A percentile compares a stretch with the other conserved stretches of the same genome.
These are phyloP conservation scores for Phaeophleospora eucalypticola DNA, from an alignment of 2,329 filamentous ascomycete genomes.

Conservation along the genomic window DNA sequence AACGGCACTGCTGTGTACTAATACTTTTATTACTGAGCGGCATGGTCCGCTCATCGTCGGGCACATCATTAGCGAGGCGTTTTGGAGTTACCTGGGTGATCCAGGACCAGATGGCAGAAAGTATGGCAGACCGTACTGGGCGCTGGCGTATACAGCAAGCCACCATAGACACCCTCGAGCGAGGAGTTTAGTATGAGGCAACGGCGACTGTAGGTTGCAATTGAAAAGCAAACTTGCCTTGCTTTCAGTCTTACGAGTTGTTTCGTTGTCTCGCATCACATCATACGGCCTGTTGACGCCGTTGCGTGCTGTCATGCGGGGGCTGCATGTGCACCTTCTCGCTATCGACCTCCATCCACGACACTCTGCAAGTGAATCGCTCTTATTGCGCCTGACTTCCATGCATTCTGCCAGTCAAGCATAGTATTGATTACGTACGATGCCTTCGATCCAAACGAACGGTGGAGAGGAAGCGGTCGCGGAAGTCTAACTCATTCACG, in stretches of 20 bases:
- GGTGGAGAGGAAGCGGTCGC: background rate
- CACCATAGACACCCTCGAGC: background rate
- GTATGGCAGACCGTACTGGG: background rate
- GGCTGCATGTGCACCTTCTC: too few relatives aligned
- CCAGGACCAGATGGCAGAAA: background rate
- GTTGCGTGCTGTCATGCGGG: too few relatives aligned
- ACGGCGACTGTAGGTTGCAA: too few relatives aligned
- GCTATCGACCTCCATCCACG: background rate
- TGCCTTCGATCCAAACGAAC: background rate
- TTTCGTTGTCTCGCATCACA: too few relatives aligned
- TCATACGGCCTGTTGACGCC: too few relatives aligned
- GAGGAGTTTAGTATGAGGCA: background rate
- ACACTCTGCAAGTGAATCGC: background rate
- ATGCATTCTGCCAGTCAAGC: background rate
- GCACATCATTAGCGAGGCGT: conserved; percentile 1
- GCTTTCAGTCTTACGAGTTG: too few relatives aligned
- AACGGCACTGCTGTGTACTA: too few relatives aligned
- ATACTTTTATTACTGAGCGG: background rate
- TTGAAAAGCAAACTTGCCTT: too few relatives aligned
- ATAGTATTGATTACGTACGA: background rate
- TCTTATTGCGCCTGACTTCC: background rate
- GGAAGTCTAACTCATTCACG: background rate
- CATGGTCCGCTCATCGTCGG: background rate
- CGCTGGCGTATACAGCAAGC: background rate
- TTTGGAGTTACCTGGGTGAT: background rate